Base-by-base conservation (phyloP, 257 asterid genomes). In the Solanum ossicruentum region DNA sequence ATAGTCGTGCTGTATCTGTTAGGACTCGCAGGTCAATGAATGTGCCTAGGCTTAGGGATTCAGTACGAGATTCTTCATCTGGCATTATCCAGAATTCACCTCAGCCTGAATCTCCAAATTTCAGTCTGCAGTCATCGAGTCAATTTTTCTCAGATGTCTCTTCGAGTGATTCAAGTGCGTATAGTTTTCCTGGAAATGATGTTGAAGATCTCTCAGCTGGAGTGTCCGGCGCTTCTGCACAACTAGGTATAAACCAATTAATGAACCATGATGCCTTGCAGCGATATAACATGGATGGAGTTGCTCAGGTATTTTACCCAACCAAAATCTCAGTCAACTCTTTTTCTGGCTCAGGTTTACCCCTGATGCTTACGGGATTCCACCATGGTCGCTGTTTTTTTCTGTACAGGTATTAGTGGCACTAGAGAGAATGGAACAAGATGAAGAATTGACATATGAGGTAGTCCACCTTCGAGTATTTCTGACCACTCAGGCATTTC, bases 401-500 rank as follows among this genome's bases (percentile, higher is more conserved):
- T 10, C 60, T 85, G 28, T 85, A 82, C 90, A 95, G 98, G 91
- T 92, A 60, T 89, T 95, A 70, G 86, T 91, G 83, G 94, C 97
- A 45, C 97, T 95, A 26, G 95, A 93, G 93, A 95, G 97, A 88
- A 92, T 96, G 63, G 98, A 89, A 87, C 96, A 92, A 84, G 93
- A 91, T 63, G 94, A 87, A 43, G 94, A 88, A 85, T 84, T 93
- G 65, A 90, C 92, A 47, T 90, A 90, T 85, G 98, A 93, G 98
- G 99, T 96, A 91, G 8, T 52, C 49, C 17, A 54, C 85, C 51
- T 55, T 61, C 67, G 28, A 81, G 43, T 83, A 60, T 75, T 55
- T 70, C 8, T 28, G 26, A 78, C 65, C 65, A 26, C 23, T 4
- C 47, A 10, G 26, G 82, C 1, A 9, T 4, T 45, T 10, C 23